Conservation (phyloP, 305 asterid genomes). For the Vinca major region DNA sequence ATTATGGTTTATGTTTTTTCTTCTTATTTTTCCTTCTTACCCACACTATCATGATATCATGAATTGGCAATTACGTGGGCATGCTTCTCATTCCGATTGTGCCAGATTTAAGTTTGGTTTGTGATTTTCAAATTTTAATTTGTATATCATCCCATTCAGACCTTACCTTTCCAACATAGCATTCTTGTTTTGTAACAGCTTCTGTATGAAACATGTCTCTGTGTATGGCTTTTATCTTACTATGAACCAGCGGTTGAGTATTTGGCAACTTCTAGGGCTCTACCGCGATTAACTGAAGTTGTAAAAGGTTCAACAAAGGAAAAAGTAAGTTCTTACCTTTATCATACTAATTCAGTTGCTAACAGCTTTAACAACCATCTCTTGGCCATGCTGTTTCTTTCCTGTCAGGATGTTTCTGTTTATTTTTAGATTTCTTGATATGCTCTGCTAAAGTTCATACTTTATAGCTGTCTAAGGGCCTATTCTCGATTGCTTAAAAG, state of each 20-base stretch:
- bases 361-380: background rate
- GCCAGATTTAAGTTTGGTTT: background rate
- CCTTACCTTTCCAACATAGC: background rate
- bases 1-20: background rate
- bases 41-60: slow-evolving; percentile 4
- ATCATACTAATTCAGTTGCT: background rate
- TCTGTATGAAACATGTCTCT: slow-evolving; percentile 88
- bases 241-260: slow-evolving; percentile 77
- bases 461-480: background rate
- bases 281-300: slow-evolving; percentile 63
- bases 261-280: slow-evolving; percentile 66
- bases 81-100: background rate
- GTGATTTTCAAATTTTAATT: background rate
- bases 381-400: background rate
- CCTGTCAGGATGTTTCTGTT: background rate
- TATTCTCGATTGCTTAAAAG: too few relatives aligned
- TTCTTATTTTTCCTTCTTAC: background rate
- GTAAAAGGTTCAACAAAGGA: slow-evolving; percentile 88
- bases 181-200: slow-evolving; percentile 43
- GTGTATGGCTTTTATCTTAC: slow-evolving; percentile 86
- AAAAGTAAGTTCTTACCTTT: slow-evolving; percentile 38
- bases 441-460: background rate
- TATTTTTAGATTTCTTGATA: background rate
- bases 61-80: slow-evolving; percentile 5
- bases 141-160: too few relatives aligned